A percentile compares a stretch with the other conserved stretches of the same genome.
Conservation (phyloP, 352 stramenopile species). For the Phytophthora colocasiae region DNA sequence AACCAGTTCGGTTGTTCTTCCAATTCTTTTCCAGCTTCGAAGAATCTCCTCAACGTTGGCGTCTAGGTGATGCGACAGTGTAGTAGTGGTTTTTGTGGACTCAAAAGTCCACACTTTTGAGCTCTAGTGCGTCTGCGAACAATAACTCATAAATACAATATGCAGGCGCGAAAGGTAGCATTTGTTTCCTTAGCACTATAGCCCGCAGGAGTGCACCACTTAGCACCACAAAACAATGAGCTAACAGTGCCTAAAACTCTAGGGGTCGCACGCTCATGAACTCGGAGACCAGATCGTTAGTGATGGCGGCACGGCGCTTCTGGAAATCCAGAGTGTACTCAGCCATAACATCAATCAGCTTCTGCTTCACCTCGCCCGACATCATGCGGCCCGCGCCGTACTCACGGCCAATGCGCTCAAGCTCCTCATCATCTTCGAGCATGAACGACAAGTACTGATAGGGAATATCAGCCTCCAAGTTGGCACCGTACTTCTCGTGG, state of each 20-base stretch:
- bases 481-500: slow-evolving; percentile 98
- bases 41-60: slow-evolving; percentile 13
- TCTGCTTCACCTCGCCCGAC: slow-evolving; percentile 98
- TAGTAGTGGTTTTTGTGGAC: slow-evolving; percentile 26
- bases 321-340: slow-evolving; percentile 96
- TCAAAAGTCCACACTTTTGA: slow-evolving; percentile 24
- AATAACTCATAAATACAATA: slow-evolving; percentile 34
- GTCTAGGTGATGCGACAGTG: slow-evolving; percentile 20
- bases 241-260: slow-evolving; percentile 82
- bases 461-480: slow-evolving; percentile 98
- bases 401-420: slow-evolving; percentile 93
- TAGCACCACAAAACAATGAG: slow-evolving; percentile 16
- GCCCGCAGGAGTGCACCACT: slow-evolving; percentile 3
- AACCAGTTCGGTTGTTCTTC: slow-evolving; percentile 11
- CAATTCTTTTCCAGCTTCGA: slow-evolving; percentile 7
- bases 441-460: slow-evolving; percentile 99
- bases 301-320: slow-evolving; percentile 92
- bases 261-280: slow-evolving; percentile 97
- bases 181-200: slow-evolving; percentile 17
- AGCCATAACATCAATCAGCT: slow-evolving; percentile 94
- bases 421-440: slow-evolving; percentile 98
- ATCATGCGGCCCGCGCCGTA: slow-evolving; percentile 97
- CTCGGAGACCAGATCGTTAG: slow-evolving; percentile 95
- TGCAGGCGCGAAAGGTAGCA: slow-evolving; percentile 17
- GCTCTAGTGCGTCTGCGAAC: slow-evolving; percentile 18